Conservation (phyloP, 2,329 filamentous ascomycete genomes). For the Nemania sp. region DNA sequence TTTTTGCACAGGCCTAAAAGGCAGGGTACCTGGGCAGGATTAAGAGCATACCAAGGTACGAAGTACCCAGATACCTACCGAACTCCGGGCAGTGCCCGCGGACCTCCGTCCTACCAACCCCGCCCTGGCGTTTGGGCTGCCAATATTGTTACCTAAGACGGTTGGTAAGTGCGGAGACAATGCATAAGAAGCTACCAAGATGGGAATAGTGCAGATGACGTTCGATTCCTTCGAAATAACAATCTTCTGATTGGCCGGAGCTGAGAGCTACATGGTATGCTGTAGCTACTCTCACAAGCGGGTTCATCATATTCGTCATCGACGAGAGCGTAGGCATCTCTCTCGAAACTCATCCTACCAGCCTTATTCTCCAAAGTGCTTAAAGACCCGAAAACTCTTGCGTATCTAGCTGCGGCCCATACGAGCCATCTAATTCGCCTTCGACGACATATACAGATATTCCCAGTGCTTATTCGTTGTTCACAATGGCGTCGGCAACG, state of each 20-base stretch:
- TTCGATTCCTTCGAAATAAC: conserved; percentile 7
- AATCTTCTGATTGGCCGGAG: conserved; percentile 18
- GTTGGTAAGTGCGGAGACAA: not conserved
- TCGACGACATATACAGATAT: not conserved
- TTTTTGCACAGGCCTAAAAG: no score
- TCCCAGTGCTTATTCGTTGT: conserved; percentile 21
- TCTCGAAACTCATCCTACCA: conserved; percentile 2
- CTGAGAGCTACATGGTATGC: conserved; percentile 7
- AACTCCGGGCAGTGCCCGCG: not conserved
- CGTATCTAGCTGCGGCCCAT: not conserved
- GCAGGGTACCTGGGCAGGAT: no score
- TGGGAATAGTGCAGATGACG: no score
- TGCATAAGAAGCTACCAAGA: not conserved
- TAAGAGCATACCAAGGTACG: not conserved
- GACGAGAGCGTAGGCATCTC: conserved; percentile 21
- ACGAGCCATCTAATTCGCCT: not conserved
- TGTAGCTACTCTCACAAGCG: conserved; percentile 4
- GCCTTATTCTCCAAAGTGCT: not conserved
- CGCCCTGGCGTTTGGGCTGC: no score
- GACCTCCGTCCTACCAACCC: conserved; percentile 6
- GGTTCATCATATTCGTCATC: conserved; percentile 35
- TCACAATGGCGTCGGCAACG: conserved; percentile 68
- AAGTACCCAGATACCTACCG: not conserved
- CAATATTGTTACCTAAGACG: not conserved
- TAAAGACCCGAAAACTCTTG: not conserved